phyloP scores from a whole-genome alignment of 2,329 filamentous ascomycete species.

The Ceratocystis cubensis region DNA sequence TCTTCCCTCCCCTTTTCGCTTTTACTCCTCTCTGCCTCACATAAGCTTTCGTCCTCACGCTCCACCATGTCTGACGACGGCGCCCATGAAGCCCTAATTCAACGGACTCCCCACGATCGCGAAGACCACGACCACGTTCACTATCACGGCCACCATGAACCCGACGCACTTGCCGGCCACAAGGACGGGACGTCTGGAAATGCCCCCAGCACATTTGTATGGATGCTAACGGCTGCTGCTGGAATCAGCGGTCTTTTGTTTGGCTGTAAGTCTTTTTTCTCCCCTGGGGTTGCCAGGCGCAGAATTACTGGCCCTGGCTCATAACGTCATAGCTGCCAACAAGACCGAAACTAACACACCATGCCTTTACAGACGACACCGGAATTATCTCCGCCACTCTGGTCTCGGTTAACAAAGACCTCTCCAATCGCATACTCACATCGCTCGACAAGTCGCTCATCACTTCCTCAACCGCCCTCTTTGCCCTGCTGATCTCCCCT shows the following conservation, averaged over 20 bases:
- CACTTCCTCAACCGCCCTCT: constrained; percentile 55
- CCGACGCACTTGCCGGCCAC: constrained; percentile 21
- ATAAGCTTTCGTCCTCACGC: not conserved
- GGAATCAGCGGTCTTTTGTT: constrained; percentile 56
- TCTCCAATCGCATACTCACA: constrained; percentile 44
- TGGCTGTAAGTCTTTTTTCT: constrained; percentile 42
- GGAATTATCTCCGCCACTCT: constrained; percentile 58
- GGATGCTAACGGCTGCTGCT: constrained; percentile 50
- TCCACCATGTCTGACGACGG: constrained; percentile 11
- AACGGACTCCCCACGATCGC: constrained; percentile 10
- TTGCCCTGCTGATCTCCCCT: constrained; percentile 52
- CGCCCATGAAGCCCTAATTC: constrained; percentile 11
- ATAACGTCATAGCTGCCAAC: not conserved
- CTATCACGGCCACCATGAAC: constrained; percentile 23
- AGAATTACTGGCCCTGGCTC: not conserved
- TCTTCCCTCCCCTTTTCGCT: not conserved
- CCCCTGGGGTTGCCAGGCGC: not conserved
- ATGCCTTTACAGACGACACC: constrained; percentile 41
- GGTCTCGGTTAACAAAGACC: constrained; percentile 48
- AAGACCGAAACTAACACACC: not conserved
- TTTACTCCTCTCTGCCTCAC: not conserved
- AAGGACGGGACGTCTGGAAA: constrained; percentile 29
- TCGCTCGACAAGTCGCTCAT: constrained; percentile 58
- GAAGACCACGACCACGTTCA: constrained; percentile 25
- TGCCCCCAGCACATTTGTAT: constrained; percentile 36